A percentile compares a stretch with the other conserved stretches of the same genome.
Conservation (phyloP, 1,284 basidiomycete species). For the Leucoagaricus sp. region DNA sequence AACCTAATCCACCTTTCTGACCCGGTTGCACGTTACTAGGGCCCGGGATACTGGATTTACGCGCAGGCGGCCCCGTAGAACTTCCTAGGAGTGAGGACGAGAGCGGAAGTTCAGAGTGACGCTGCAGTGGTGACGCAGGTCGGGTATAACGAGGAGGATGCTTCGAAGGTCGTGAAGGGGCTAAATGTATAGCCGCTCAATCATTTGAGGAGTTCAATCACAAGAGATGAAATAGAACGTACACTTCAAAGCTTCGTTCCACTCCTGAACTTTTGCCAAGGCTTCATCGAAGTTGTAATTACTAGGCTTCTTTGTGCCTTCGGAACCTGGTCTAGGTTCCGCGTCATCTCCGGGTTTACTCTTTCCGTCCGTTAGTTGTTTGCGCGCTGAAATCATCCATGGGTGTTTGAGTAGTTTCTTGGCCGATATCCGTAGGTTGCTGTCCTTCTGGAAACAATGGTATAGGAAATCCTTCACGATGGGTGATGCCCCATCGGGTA, state of each 20-base stretch:
- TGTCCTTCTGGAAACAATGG: slow-evolving; percentile 98
- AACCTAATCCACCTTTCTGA: slow-evolving; percentile 37
- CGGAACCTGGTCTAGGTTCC: slow-evolving; percentile 30
- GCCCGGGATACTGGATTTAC: slow-evolving; percentile 31
- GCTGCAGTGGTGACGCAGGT: slow-evolving; percentile 31
- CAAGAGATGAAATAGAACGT: slow-evolving; percentile 28
- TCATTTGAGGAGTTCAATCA: slow-evolving; percentile 5
- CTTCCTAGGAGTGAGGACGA: slow-evolving; percentile 27
- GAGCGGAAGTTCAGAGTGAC: slow-evolving; percentile 24
- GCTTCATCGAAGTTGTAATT: slow-evolving; percentile 93
- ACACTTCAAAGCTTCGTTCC: slow-evolving; percentile 97
- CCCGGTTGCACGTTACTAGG: slow-evolving; percentile 29
- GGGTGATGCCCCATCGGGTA: slow-evolving; percentile 92
- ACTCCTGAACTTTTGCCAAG: slow-evolving; percentile 94
- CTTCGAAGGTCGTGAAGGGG: slow-evolving; percentile 63
- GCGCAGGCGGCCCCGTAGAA: slow-evolving; percentile 26
- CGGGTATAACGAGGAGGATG: slow-evolving; percentile 48
- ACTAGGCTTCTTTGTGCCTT: slow-evolving; percentile 53
- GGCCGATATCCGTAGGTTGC: slow-evolving; percentile 90
- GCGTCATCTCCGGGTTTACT: slow-evolving; percentile 26
- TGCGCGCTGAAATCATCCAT: slow-evolving; percentile 91
- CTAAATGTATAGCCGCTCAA: slow-evolving; percentile 31
- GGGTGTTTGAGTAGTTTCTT: slow-evolving; percentile 92
- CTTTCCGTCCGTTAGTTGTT: slow-evolving; percentile 61
- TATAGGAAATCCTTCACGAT: slow-evolving; percentile 96